Base-by-base conservation (phyloP, 2,329 filamentous ascomycete genomes). In the Cladosporium sp. region DNA sequence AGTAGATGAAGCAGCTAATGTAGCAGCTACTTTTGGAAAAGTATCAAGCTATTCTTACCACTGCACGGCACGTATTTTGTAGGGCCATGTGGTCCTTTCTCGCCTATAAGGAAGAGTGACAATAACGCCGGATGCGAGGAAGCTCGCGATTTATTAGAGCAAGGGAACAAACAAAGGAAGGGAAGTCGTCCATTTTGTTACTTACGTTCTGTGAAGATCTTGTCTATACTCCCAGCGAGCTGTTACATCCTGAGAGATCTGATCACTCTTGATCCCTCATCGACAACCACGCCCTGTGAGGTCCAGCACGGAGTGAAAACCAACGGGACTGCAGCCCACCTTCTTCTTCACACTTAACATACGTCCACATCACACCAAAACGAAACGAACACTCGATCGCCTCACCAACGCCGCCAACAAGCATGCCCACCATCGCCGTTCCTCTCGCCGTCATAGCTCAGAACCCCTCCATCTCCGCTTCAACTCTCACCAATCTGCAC, bases 21-120 rank as follows among this genome's bases (percentile, higher is more conserved):
- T 21, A 40, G 55, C 55, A 57, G 33, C 55, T 57, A 40, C 55
- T 57, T 57, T 23, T 57, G 55, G 55, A 57, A 53, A 46, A 12
- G 5, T 18, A 35, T 16, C 12, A 35, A 26, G 55, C 55, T 28
- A 57, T 57, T 57, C 18, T 56, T 56, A 21, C 52, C n/a, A 21
- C n/a, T 26, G 12, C 33, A 57, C 55, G 55, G 55, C 55, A 57
- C 28, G 52, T 21, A 31, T 46, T 16, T 1, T 37, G 12, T 37
- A 57, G 55, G 29, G 55, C n/a, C 5, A 12, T 23, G n/a, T 21
- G 53, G 31, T 21, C 2, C 10, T 56, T 21, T 4, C 10, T 56
- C 55, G 31, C 55, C 14, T 35, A 37, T 10, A 26, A 40, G n/a
- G 18, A 46, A 21, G 12, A 3, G 52, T 29, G 52, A 55, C n/a